Percentiles rank a stretch among this genome's conserved stretches.
Conservation (phyloP, 345 rosid species). For the Rubroshorea leprosula region DNA sequence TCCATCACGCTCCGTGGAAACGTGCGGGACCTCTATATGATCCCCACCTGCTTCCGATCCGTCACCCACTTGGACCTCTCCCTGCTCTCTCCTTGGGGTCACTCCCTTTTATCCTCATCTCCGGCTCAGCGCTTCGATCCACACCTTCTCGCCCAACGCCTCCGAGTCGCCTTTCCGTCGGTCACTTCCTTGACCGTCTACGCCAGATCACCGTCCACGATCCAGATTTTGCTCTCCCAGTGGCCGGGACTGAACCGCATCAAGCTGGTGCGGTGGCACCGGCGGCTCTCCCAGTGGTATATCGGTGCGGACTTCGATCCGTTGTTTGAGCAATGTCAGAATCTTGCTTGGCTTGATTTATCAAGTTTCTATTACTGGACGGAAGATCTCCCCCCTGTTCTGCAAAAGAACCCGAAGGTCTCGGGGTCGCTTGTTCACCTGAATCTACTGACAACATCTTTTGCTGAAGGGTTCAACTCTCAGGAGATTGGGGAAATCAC, state of each 20-base stretch:
- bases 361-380: slow-evolving; percentile 86
- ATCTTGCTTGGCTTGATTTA: slow-evolving; percentile 47
- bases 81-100: slow-evolving; percentile 83
- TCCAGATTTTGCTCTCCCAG: slow-evolving; percentile 47
- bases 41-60: slow-evolving; percentile 62
- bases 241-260: slow-evolving; percentile 59
- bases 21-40: slow-evolving; percentile 50
- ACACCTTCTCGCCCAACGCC: slow-evolving; percentile 44
- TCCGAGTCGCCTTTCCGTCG: slow-evolving; percentile 48
- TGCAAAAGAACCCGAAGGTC: slow-evolving; percentile 37
- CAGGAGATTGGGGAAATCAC: slow-evolving; percentile 57
- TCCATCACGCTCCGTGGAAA: slow-evolving; percentile 86
- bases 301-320: slow-evolving; percentile 53
- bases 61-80: slow-evolving; percentile 74
- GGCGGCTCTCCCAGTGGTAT: slow-evolving; percentile 33
- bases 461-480: slow-evolving; percentile 71
- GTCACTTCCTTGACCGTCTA: slow-evolving; percentile 47
- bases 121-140: slow-evolving; percentile 37
- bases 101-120: slow-evolving; percentile 37
- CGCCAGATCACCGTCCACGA: slow-evolving; percentile 48
- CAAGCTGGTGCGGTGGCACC: slow-evolving; percentile 89
- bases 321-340: slow-evolving; percentile 45
- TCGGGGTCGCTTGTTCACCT: slow-evolving; percentile 41
- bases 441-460: slow-evolving; percentile 62
- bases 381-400: slow-evolving; percentile 80